These are phyloP conservation scores for Saposhnikovia divaricata DNA, from an alignment of 129 eudicot species.

Conservation along the genomic window DNA sequence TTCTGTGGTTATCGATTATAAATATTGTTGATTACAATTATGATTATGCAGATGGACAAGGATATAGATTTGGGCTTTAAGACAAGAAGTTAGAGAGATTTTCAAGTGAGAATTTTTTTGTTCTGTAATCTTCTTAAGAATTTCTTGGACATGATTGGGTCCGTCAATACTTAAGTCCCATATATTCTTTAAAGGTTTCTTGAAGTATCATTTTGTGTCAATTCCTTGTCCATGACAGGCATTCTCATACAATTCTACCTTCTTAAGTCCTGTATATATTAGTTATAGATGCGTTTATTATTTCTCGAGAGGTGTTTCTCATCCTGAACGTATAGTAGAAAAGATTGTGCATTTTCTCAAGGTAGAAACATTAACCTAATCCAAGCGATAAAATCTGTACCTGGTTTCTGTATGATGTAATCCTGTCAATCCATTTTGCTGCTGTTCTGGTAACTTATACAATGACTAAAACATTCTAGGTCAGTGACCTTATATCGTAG, in stretches of 20 bases:
- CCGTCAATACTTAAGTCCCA: neutral
- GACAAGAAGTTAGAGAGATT: slow-evolving; percentile 23
- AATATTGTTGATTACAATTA: neutral
- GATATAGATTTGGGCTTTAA: slow-evolving; percentile 55
- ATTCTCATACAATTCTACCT: neutral
- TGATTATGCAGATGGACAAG: slow-evolving; percentile 54
- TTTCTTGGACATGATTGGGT: neutral
- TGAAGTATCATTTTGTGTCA: neutral
- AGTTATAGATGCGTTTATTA: neutral
- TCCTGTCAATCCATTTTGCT: neutral
- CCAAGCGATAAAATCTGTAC: neutral
- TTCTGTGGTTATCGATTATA: neutral
- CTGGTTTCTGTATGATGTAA: neutral
- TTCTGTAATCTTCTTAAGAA: neutral
- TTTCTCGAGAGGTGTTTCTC: neutral
- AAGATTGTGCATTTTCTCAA: neutral
- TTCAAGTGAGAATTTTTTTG: neutral
- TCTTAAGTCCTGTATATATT: neutral
- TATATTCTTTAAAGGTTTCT: neutral
- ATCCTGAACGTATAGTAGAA: neutral
- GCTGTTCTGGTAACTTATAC: neutral
- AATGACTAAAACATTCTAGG: too few relatives aligned
- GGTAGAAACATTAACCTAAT: neutral
- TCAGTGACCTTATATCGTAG: too few relatives aligned
- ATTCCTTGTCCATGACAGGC: neutral